phyloP scores from a whole-genome alignment of 2,329 filamentous ascomycete genomes.

The Exophiala sideris region DNA sequence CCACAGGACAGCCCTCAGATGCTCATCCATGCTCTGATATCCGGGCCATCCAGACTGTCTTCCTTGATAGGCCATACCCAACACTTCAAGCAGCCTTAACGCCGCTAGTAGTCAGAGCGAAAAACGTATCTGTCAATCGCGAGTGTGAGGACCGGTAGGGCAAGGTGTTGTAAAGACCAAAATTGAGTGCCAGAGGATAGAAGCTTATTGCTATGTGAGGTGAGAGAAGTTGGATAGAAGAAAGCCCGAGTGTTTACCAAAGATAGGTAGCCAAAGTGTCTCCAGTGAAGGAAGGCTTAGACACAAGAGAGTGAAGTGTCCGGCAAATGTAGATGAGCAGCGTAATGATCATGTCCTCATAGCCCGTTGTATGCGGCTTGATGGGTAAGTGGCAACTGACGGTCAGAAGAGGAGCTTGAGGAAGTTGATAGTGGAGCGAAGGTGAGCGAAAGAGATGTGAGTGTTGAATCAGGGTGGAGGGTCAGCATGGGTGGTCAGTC shows the following conservation, averaged over 20 bases:
- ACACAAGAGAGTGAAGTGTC: not conserved
- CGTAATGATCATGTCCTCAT: too few relatives aligned
- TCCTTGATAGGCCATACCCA: not conserved
- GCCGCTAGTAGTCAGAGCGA: not conserved
- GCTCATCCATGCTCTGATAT: not conserved
- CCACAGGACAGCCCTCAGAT: not conserved
- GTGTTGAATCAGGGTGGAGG: not conserved
- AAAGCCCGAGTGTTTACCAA: not conserved
- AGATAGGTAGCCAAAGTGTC: not conserved
- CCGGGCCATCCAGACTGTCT: not conserved
- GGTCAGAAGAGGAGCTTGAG: too few relatives aligned
- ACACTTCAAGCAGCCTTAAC: conserved; percentile 5
- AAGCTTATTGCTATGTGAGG: too few relatives aligned
- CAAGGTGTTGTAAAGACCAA: conserved; percentile 8
- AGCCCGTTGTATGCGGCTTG: too few relatives aligned
- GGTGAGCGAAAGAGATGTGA: not conserved
- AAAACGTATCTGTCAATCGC: not conserved
- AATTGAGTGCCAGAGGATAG: not conserved
- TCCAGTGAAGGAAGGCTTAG: not conserved
- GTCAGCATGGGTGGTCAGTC: not conserved
- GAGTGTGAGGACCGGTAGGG: not conserved
- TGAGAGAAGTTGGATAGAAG: not conserved
- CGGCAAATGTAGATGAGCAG: too few relatives aligned
- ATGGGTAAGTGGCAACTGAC: not conserved
- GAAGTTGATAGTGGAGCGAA: not conserved